Conservation (phyloP, 2,329 filamentous ascomycete genomes). For the Alternaria triticina region DNA sequence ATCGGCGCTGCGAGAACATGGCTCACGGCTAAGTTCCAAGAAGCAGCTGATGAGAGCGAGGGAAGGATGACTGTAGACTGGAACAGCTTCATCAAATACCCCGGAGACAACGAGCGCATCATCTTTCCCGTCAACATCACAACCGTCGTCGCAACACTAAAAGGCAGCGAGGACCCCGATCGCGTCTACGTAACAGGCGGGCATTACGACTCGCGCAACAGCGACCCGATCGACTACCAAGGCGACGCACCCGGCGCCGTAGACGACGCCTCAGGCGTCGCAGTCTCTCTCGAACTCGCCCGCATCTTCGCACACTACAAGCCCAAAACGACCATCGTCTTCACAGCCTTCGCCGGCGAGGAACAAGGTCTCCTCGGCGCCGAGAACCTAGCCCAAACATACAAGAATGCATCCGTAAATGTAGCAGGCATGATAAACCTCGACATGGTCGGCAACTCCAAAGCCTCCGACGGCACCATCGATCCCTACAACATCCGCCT, state of each 20-base stretch:
- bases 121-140: conserved; percentile 58
- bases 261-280: conserved; percentile 52
- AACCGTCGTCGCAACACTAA: conserved; percentile 55
- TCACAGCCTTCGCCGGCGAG: conserved; percentile 62
- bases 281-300: conserved; percentile 59
- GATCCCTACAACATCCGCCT: conserved; percentile 59
- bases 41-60: conserved; percentile 53
- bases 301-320: conserved; percentile 56
- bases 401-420: conserved; percentile 56
- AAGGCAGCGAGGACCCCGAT: conserved; percentile 55
- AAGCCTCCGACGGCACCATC: conserved; percentile 49
- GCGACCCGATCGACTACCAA: conserved; percentile 57
- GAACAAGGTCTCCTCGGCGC: conserved; percentile 62
- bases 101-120: conserved; percentile 47
- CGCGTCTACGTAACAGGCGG: conserved; percentile 60
- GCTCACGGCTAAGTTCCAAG: conserved; percentile 56
- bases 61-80: conserved; percentile 57
- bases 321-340: conserved; percentile 59
- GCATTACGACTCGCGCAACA: conserved; percentile 60
- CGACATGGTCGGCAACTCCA: conserved; percentile 60
- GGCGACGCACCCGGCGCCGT: conserved; percentile 61
- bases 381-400: conserved; percentile 56
- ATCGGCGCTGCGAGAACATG: conserved; percentile 63
- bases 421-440: conserved; percentile 63
- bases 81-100: conserved; percentile 57